Percentiles rank a stretch among this genome's conserved stretches.
phyloP scores from a whole-genome alignment of 2,329 filamentous ascomycete species.

The Tolypocladium tropicale region DNA sequence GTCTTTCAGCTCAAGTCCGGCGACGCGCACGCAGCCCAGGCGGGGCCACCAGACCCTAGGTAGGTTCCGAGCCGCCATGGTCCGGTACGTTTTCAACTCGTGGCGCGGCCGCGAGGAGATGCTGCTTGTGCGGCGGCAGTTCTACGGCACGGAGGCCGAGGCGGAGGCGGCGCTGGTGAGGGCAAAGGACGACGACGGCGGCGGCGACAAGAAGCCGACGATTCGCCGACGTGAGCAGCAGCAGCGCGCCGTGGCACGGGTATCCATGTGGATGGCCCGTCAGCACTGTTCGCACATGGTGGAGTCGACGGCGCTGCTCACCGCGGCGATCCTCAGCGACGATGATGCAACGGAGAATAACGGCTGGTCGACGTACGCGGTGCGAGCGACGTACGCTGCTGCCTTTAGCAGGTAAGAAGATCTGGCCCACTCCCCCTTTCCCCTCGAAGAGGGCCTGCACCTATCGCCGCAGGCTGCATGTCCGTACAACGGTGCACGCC shows the following conservation, averaged over 20 bases:
- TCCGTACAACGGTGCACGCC: not conserved
- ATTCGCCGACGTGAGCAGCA: slow-evolving; percentile 19
- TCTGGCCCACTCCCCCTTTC: not conserved
- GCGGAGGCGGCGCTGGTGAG: not conserved
- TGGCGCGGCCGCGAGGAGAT: slow-evolving; percentile 61
- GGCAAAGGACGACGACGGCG: not conserved
- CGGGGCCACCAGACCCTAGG: not conserved
- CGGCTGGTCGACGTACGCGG: slow-evolving; percentile 44
- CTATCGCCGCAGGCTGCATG: not conserved
- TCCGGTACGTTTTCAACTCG: slow-evolving; percentile 62
- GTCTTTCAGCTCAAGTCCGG: not conserved
- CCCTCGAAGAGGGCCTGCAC: too few relatives aligned
- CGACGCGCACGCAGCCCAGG: not conserved
- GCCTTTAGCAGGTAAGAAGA: slow-evolving; percentile 59
- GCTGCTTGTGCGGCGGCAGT: slow-evolving; percentile 50
- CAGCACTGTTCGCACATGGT: slow-evolving; percentile 69
- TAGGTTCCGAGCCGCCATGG: slow-evolving; percentile 45
- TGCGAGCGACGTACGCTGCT: slow-evolving; percentile 60
- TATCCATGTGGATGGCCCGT: slow-evolving; percentile 61
- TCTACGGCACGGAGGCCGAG: slow-evolving; percentile 35
- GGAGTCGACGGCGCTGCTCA: slow-evolving; percentile 66
- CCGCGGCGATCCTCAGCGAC: slow-evolving; percentile 59
- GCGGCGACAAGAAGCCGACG: not conserved
- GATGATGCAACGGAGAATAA: slow-evolving; percentile 22
- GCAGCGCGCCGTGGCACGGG: slow-evolving; percentile 42